Evolutionary conservation across 306 rosid genomes (phyloP).

Genomic region (Malus asiatica): DNA sequence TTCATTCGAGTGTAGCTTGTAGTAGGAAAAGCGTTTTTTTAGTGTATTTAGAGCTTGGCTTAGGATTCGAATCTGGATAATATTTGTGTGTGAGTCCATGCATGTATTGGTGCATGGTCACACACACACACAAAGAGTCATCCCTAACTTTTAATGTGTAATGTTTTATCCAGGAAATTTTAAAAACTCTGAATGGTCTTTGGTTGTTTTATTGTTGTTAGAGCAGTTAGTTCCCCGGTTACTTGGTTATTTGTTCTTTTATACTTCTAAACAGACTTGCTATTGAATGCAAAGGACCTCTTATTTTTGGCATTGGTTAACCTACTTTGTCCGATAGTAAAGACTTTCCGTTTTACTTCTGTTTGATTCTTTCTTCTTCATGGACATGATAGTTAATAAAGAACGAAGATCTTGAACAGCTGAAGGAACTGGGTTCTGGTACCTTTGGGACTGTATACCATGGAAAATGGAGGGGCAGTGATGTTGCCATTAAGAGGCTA

Average conservation of each 20-base stretch:
- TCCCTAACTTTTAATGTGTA: background rate
- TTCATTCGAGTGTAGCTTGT: background rate
- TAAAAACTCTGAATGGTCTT: background rate
- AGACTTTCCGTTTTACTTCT: background rate
- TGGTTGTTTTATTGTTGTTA: background rate
- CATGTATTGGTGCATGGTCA: background rate
- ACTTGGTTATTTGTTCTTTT: background rate
- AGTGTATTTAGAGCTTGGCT: background rate
- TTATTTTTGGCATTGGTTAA: background rate
- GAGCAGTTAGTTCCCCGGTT: background rate
- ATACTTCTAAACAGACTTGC: background rate
- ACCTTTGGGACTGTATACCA: conserved; percentile 95
- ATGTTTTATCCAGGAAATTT: background rate
- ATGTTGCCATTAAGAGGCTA: conserved; percentile 93
- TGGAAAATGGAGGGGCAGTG: conserved; percentile 94
- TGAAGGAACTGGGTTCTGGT: conserved; percentile 83
- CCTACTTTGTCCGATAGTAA: background rate
- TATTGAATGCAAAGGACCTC: background rate
- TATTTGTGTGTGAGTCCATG: background rate
- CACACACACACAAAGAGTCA: background rate
- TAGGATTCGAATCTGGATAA: background rate
- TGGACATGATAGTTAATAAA: conserved; percentile 55
- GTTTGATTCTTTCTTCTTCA: conserved; percentile 25
- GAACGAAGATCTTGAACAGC: conserved; percentile 90
- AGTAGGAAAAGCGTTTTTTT: background rate